Percentiles rank a stretch among this genome's conserved stretches.
phyloP scores from a whole-genome alignment of 2,329 filamentous ascomycete genomes.

The Aspergillus sp. region DNA sequence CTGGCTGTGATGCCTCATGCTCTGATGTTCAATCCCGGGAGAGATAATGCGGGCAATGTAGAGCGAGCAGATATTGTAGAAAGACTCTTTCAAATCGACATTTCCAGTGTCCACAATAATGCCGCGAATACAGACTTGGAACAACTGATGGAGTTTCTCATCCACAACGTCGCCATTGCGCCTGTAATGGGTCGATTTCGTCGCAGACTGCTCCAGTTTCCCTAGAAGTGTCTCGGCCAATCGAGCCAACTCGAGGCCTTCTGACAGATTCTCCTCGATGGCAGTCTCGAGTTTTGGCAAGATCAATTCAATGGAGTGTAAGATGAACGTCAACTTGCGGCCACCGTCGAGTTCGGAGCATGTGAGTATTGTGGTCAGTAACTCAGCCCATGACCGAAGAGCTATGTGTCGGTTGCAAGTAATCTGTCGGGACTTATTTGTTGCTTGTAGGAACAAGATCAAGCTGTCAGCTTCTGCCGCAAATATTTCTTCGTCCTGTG shows the following conservation, averaged over 20 bases:
- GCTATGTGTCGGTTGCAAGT: conserved; percentile 63
- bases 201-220: conserved; percentile 43
- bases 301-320: conserved; percentile 85
- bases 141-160: conserved; percentile 88
- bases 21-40: conserved; percentile 55
- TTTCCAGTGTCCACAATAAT: conserved; percentile 74
- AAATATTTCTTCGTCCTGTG: conserved; percentile 48
- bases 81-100: conserved; percentile 74
- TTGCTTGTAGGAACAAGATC: conserved; percentile 44
- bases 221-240: conserved; percentile 70
- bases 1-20: conserved; percentile 56
- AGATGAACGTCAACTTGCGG: conserved; percentile 74
- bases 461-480: conserved; percentile 44
- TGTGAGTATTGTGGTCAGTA: conserved; percentile 81
- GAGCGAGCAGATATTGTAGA: conserved; percentile 89
- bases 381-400: conserved; percentile 80
- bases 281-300: conserved; percentile 84
- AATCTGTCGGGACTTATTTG: conserved; percentile 46
- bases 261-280: conserved; percentile 68
- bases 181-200: conserved; percentile 47
- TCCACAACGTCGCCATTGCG: conserved; percentile 72
- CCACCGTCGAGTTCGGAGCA: conserved; percentile 77
- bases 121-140: conserved; percentile 81
- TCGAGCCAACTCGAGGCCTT: conserved; percentile 76
- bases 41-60: conserved; percentile 72